These are phyloP conservation scores for Curvularia sp. DNA, from an alignment of 2,329 filamentous ascomycete genomes.

Conservation along the genomic window DNA sequence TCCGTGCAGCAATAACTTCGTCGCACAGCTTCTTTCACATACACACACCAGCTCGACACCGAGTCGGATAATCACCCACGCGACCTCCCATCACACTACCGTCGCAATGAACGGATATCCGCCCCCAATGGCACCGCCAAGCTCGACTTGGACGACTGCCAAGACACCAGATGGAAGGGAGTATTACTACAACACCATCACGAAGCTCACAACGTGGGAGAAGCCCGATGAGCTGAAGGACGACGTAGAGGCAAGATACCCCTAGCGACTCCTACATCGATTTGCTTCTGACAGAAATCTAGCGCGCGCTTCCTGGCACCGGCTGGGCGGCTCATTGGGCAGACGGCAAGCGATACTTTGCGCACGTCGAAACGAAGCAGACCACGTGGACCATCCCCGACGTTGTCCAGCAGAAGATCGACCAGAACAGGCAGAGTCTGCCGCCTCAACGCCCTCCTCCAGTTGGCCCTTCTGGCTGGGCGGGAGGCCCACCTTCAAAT, in stretches of 20 bases:
- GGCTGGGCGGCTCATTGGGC: constrained; percentile 88
- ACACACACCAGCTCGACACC: constrained; percentile 6
- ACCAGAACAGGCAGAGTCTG: constrained; percentile 66
- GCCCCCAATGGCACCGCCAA: constrained; percentile 56
- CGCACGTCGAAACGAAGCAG: constrained; percentile 88
- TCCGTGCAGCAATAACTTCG: constrained; percentile 11
- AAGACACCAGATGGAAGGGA: constrained; percentile 80
- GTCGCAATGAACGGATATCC: constrained; percentile 66
- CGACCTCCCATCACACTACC: constrained; percentile 12
- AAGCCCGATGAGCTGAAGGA: constrained; percentile 92
- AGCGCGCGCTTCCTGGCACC: constrained; percentile 82
- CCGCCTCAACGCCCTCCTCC: constrained; percentile 54
- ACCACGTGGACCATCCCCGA: constrained; percentile 96
- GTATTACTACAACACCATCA: constrained; percentile 90
- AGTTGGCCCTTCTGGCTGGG: constrained; percentile 60
- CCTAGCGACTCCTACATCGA: neutral
- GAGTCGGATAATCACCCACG: constrained; percentile 8
- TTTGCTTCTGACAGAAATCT: constrained; percentile 25
- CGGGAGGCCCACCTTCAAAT: constrained; percentile 60
- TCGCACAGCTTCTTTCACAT: constrained; percentile 11
- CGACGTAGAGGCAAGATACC: constrained; percentile 71
- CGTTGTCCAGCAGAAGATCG: constrained; percentile 73
- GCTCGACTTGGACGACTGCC: constrained; percentile 76
- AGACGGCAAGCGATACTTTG: constrained; percentile 90
- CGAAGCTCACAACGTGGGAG: constrained; percentile 90